These are phyloP conservation scores for Diaporthe caulivora DNA, from an alignment of 2,329 filamentous ascomycete genomes.

Conservation along the genomic window DNA sequence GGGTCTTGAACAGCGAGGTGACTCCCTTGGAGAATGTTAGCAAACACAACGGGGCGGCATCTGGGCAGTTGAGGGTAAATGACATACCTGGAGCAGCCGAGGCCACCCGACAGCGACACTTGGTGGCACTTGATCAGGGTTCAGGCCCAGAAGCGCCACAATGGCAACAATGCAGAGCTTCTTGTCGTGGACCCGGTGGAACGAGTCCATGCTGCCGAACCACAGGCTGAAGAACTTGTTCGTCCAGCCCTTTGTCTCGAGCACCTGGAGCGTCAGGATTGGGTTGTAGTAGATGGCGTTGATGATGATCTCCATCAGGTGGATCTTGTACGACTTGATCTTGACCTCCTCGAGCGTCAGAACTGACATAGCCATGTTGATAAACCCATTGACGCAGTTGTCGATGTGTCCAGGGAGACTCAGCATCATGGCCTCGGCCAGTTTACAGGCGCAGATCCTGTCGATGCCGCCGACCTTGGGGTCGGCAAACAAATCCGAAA, in stretches of 20 bases:
- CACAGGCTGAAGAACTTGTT: slow-evolving; percentile 99
- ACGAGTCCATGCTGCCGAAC: slow-evolving; percentile 96
- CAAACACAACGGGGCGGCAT: not conserved
- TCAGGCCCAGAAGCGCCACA: slow-evolving; percentile 83
- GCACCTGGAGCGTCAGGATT: slow-evolving; percentile 81
- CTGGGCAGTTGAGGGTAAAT: slow-evolving; percentile 19
- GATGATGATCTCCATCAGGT: slow-evolving; percentile 99
- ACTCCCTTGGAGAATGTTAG: slow-evolving; percentile 68
- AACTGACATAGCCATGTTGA: slow-evolving; percentile 88
- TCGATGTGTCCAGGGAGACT: slow-evolving; percentile 91
- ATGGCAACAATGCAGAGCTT: slow-evolving; percentile 98
- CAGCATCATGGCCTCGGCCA: slow-evolving; percentile 95
- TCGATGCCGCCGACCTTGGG: slow-evolving; percentile 94
- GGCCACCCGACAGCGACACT: slow-evolving; percentile 98
- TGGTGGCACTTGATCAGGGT: slow-evolving; percentile 84
- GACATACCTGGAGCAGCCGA: slow-evolving; percentile 75
- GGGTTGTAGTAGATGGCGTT: slow-evolving; percentile 99
- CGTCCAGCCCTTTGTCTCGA: slow-evolving; percentile 94
- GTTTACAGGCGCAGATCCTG: slow-evolving; percentile 95
- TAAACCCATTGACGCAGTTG: slow-evolving; percentile 88
- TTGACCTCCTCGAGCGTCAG: slow-evolving; percentile 82
- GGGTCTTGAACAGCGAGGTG: slow-evolving; percentile 89
- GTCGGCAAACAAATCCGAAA: slow-evolving; percentile 93
- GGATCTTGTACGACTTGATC: slow-evolving; percentile 93
- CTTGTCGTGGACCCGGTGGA: slow-evolving; percentile 97